phyloP scores from a whole-genome alignment of 139 green algal genomes.

The Chlamydomonas asymmetrica region DNA sequence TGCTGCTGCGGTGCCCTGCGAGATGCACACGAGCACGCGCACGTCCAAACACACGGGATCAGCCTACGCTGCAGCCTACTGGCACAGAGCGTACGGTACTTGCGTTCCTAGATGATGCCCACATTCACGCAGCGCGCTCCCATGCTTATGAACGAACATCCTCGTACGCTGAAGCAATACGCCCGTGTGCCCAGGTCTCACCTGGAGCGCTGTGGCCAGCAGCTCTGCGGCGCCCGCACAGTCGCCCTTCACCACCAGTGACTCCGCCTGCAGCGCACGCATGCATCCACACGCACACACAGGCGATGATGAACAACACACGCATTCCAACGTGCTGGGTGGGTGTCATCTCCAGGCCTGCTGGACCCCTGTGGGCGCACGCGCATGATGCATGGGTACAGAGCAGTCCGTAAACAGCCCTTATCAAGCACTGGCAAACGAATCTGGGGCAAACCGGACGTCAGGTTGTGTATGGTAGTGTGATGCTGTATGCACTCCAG shows the following conservation, averaged over 20 bases:
- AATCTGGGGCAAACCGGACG: too few relatives aligned
- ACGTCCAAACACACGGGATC: too few relatives aligned
- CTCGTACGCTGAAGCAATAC: too few relatives aligned
- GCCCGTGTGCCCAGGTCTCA: too few relatives aligned
- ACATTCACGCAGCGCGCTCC: too few relatives aligned
- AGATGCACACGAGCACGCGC: too few relatives aligned
- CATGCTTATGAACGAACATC: too few relatives aligned
- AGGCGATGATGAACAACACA: not conserved
- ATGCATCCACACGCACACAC: not conserved
- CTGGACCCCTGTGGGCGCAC: not conserved
- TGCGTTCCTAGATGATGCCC: too few relatives aligned
- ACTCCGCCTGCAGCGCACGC: not conserved
- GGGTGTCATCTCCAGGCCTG: not conserved
- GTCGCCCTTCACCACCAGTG: slow-evolving; percentile 17
- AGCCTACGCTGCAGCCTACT: too few relatives aligned
- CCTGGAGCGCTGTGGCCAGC: slow-evolving; percentile 6
- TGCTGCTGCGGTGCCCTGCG: slow-evolving; percentile 9
- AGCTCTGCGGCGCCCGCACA: slow-evolving; percentile 21
- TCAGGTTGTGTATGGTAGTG: too few relatives aligned
- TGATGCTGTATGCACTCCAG: too few relatives aligned
- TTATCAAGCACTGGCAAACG: not conserved
- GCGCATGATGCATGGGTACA: not conserved
- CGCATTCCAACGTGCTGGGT: not conserved
- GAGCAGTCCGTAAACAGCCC: not conserved
- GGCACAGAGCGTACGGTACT: too few relatives aligned